phyloP scores from a whole-genome alignment of 305 asterid genomes.

The Solanum hybrid region DNA sequence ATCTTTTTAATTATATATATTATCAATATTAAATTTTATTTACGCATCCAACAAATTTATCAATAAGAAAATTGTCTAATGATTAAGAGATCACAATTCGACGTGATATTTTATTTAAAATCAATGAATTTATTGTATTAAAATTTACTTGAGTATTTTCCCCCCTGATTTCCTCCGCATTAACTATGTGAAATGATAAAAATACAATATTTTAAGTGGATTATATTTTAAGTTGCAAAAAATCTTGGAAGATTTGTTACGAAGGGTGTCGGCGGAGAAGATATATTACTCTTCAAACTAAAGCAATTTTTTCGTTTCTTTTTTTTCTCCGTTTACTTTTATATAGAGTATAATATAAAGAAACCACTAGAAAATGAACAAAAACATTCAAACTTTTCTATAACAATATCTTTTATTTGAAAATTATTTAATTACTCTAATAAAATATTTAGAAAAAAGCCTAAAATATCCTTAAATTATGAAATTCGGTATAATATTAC shows the following conservation, averaged over 20 bases:
- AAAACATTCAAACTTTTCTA: background rate
- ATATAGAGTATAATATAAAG: background rate
- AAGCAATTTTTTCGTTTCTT: background rate
- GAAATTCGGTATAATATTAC: background rate
- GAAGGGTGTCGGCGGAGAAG: conserved; percentile 10
- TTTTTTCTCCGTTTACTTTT: background rate
- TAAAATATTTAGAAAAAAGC: background rate
- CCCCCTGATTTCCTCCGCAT: background rate
- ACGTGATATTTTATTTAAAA: background rate
- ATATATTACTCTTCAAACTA: conserved; percentile 6
- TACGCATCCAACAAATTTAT: background rate
- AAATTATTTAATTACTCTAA: background rate
- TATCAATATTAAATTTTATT: background rate
- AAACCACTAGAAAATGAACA: background rate
- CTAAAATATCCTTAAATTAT: too few relatives aligned
- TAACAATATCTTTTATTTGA: background rate
- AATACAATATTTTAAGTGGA: background rate
- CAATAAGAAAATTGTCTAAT: background rate
- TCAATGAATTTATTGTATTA: background rate
- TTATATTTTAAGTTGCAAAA: background rate
- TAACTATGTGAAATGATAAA: background rate
- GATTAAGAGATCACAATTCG: background rate
- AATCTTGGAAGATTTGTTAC: background rate
- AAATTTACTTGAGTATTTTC: background rate
- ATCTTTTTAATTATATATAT: background rate